Conservation (phyloP, 495 filamentous ascomycete genomes). For the Penicillium maclennaniae region DNA sequence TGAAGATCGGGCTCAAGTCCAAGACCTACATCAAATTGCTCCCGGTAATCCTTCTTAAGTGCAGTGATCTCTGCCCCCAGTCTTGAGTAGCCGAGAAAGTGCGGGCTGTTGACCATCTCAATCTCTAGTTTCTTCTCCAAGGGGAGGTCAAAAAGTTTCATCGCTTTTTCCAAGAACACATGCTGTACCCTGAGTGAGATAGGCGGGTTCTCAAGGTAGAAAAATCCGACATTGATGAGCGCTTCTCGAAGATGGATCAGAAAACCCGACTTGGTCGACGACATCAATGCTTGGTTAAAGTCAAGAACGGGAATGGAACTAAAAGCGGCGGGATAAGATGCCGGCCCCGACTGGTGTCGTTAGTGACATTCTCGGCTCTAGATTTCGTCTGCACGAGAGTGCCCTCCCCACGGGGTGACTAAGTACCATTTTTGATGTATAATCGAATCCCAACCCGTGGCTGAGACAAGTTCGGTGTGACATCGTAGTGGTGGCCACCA, state of each 20-base stretch:
- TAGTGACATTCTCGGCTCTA: not conserved
- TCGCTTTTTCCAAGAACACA: conserved; percentile 64
- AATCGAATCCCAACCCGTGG: not conserved
- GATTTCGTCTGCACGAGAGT: not conserved
- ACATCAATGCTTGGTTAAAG: conserved; percentile 58
- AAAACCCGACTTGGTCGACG: conserved; percentile 71
- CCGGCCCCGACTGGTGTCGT: not conserved
- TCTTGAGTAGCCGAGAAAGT: conserved; percentile 51
- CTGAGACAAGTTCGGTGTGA: not conserved
- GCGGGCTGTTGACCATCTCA: conserved; percentile 82
- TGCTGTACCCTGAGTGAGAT: conserved; percentile 63
- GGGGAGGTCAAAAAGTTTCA: conserved; percentile 77
- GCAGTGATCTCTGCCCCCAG: conserved; percentile 49
- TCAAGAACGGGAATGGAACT: conserved; percentile 77
- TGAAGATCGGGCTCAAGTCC: too few species aligned
- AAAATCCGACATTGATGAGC: conserved; percentile 85
- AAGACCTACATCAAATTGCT: conserved; percentile 84
- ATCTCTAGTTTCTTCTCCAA: conserved; percentile 78
- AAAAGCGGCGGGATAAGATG: conserved; percentile 46
- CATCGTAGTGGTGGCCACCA: not conserved
- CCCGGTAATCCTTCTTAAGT: conserved; percentile 50
- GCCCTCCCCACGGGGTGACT: not conserved
- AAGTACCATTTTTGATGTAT: conserved; percentile 8
- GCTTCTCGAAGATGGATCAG: conserved; percentile 70
- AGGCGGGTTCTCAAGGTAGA: conserved; percentile 85